phyloP scores from a whole-genome alignment of 2,329 filamentous ascomycete species.

The Drechslerella coelobrocha region DNA sequence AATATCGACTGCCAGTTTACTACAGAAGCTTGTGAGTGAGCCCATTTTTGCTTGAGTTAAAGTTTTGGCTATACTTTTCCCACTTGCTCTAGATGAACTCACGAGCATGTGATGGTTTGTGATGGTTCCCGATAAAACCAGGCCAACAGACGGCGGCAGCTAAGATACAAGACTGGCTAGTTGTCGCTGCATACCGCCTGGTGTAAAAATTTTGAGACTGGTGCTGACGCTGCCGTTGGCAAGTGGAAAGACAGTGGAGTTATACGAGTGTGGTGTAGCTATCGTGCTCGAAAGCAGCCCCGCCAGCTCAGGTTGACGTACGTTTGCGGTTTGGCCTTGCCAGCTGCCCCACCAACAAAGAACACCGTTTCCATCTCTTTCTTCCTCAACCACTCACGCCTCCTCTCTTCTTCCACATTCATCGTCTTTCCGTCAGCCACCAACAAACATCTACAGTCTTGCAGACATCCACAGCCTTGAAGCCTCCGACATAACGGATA shows the following conservation, averaged over 20 bases:
- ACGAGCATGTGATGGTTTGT: too few relatives aligned
- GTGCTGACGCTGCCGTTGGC: neutral
- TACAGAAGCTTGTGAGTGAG: too few relatives aligned
- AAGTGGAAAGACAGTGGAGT: neutral
- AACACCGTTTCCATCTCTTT: conserved; percentile 32
- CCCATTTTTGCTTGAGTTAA: too few relatives aligned
- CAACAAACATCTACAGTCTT: neutral
- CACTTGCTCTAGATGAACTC: too few relatives aligned
- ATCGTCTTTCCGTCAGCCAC: neutral
- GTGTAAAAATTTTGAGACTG: neutral
- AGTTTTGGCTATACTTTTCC: too few relatives aligned
- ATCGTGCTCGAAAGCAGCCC: conserved; percentile 38
- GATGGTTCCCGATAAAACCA: too few relatives aligned
- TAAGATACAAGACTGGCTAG: too few relatives aligned
- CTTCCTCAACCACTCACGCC: neutral
- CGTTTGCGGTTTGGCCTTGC: conserved; percentile 29
- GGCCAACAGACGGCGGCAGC: too few relatives aligned
- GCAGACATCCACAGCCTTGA: neutral
- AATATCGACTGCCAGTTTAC: too few relatives aligned
- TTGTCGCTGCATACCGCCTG: neutral
- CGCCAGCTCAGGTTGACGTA: neutral
- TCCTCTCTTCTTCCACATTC: too few relatives aligned
- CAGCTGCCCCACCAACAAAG: conserved; percentile 34
- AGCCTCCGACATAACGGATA: neutral
- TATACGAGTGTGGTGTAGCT: neutral